Evolutionary conservation across 2,329 filamentous ascomycete genomes (phyloP), one percentile per base, ranked within the genome.

Genomic region (Curvularia eragrostidis): DNA sequence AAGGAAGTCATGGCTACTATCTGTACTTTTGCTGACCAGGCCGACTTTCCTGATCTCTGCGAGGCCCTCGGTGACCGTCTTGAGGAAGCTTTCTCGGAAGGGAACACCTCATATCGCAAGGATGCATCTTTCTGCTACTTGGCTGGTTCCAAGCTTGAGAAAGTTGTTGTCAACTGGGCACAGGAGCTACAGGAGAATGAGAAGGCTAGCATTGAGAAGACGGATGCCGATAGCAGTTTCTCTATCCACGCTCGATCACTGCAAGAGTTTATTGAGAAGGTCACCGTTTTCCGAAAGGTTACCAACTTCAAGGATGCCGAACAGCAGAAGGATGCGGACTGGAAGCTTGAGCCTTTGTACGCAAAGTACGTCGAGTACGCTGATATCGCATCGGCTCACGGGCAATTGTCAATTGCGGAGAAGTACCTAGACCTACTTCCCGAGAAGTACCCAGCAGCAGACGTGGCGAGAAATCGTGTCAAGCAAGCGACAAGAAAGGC

Each of bases 361-460:
- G 89, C 93, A 75, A 97, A 97, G 79, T 99, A 99, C 74, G 89
- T 91, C 26, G 95, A 99, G 79, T 99, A 98, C 75, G 94, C 95
- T 13, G 94, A 99, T 74, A 93, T 99, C 65, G 87, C 96, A 56
- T 93, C 95, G 46, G 88, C 91, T 6, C 91, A 97, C 72, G 95
- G 96, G 12, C 91, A 96, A 69, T 81, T 99, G 52, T 84, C 87
- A 30, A 87, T 93, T 67, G 96, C 95, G 5, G 90, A 97, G 78
- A 93, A 91, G 76, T 99, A 99, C 72, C 86, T 99, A 39, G 87
- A 93, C 71, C 86, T 99, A 52, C 84, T 99, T 44, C 95, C 95
- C 15, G 81, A 84, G 39, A 87, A 88, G 63, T 97, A 96, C 75
- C 89, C 91, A 38, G 91, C 91, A 56, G 95, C 94, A 34, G 92